Base-by-base conservation (phyloP, 208 protist species). In the Blastocrithidia nonstop region DNA sequence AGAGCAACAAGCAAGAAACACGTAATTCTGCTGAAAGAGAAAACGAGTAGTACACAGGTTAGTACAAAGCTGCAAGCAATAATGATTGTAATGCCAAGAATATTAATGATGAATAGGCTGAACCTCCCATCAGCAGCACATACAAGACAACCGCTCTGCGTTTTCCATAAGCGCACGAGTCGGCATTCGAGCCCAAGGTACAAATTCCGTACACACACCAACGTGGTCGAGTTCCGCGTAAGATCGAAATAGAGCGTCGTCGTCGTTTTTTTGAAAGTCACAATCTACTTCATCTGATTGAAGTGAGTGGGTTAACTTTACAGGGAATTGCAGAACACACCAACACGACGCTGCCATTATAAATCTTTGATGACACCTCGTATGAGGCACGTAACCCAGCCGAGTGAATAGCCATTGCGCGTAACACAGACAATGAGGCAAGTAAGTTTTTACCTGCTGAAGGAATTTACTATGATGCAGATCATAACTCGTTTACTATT, bases 291-390 rank as follows among this genome's bases (percentile, higher is more conserved):
- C 50, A 82, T 28, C 70, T 97, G 17, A 44, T 97, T 11, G 33
- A 50, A 13, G 54, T 91, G 23, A 71, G 69, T 33, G 81, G 87
- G 20, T 52, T 90, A 42, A 61, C 71, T 25, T 58, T 82, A 53
- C 52, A 68, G 13, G 57, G 72, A 29, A 47, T 94, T 4, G 82
- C 77, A 3, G 40, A 66, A 6, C 64, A 65, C 27, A 81, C 57
- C 36, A 75, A 49, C 29, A 55, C 76, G 24, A 77, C 71, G 20
- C 51, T 97, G 11, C 91, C 91, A 1, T 66, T 97, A 3, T 83
- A 95, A 56, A 48, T 86, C 5, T 97, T 98, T 56, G 95, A 98
- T 58, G 86, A 98, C 66, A 96, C 84, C 15, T 95, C 94, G 2
- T 95, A 93, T 56, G 94, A 97, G 51, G 71, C 54, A 47, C 78